phyloP scores from a whole-genome alignment of 306 rosid genomes.

The Pachyrhizus erosus region DNA sequence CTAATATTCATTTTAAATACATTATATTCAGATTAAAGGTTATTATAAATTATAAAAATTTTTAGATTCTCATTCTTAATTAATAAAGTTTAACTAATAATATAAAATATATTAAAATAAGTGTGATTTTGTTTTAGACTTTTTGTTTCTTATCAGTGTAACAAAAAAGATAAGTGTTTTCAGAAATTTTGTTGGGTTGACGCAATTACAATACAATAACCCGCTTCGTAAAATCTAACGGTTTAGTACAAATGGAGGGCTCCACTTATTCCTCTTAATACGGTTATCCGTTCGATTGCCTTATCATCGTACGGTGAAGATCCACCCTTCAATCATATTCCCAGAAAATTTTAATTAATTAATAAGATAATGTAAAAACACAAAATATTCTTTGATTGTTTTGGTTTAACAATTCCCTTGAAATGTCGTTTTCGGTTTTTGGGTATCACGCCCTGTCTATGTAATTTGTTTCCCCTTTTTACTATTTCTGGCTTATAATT shows the following conservation, averaged over 20 bases:
- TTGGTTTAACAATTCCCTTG: slow-evolving; percentile 29
- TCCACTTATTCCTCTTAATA: slow-evolving; percentile 23
- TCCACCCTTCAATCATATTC: neutral
- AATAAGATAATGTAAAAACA: neutral
- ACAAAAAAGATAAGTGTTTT: too few relatives aligned
- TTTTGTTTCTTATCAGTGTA: too few relatives aligned
- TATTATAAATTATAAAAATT: too few relatives aligned
- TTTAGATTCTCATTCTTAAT: too few relatives aligned
- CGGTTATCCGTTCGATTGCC: neutral
- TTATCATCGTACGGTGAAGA: slow-evolving; percentile 13
- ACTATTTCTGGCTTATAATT: neutral
- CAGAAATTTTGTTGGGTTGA: neutral
- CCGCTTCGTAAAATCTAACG: neutral
- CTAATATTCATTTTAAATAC: too few relatives aligned
- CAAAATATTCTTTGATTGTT: slow-evolving; percentile 29
- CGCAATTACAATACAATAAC: slow-evolving; percentile 15
- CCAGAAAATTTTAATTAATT: neutral
- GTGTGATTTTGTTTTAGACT: too few relatives aligned
- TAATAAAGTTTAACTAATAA: too few relatives aligned
- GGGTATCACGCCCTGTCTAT: slow-evolving; percentile 7
- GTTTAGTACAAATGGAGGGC: neutral
- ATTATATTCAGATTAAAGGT: too few relatives aligned
- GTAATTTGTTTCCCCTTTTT: slow-evolving; percentile 38
- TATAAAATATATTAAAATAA: too few relatives aligned
- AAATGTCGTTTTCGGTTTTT: slow-evolving; percentile 41